phyloP scores from a whole-genome alignment of 2,329 filamentous ascomycete species.

The Hypoxylon sp. region DNA sequence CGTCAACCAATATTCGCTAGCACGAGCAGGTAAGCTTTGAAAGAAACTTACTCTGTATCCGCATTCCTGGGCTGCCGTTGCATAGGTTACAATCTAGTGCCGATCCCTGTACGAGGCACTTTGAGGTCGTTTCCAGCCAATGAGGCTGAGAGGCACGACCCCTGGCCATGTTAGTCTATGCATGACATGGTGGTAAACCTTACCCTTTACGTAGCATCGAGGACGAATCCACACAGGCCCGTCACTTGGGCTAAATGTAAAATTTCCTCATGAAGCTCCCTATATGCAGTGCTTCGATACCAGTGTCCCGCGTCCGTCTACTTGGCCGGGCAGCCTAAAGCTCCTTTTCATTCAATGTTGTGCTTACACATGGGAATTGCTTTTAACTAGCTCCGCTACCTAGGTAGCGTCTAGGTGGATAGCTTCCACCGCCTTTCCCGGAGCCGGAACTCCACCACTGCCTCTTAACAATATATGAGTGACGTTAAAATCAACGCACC shows the following conservation, averaged over 20 bases:
- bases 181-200: constrained; percentile 36
- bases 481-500: constrained; percentile 14
- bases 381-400: neutral
- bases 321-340: constrained; percentile 17
- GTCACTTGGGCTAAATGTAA: constrained; percentile 22
- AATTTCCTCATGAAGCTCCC: constrained; percentile 19
- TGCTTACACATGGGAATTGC: neutral
- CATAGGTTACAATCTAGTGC: constrained; percentile 36
- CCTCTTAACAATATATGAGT: constrained; percentile 9
- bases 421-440: constrained; percentile 22
- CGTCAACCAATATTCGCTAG: constrained; percentile 23
- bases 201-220: constrained; percentile 34
- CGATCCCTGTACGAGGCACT: constrained; percentile 44
- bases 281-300: constrained; percentile 8
- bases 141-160: constrained; percentile 26
- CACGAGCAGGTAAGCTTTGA: constrained; percentile 27
- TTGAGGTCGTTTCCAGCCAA: constrained; percentile 46
- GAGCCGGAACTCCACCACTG: constrained; percentile 15
- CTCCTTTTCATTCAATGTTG: neutral
- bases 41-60: constrained; percentile 21
- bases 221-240: constrained; percentile 6
- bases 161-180: constrained; percentile 31
- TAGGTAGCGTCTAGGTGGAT: neutral
- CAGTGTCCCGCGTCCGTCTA: constrained; percentile 11
- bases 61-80: constrained; percentile 30